Percentiles rank a stretch among this genome's conserved stretches.
phyloP scores from a whole-genome alignment of 73 alveolate species.

The Paramecium sexaurelia region DNA sequence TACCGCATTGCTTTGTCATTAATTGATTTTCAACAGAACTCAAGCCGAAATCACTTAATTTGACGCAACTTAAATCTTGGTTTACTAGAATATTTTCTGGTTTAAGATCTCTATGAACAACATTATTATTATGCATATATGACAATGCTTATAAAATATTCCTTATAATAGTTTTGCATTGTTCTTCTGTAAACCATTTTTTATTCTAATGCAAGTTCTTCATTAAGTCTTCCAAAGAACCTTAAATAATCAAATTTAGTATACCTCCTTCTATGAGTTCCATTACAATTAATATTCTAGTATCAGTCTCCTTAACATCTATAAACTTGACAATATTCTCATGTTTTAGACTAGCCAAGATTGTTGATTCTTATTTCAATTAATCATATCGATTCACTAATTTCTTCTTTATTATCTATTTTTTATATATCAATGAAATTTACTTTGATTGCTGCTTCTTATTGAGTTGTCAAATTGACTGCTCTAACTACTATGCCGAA shows the following conservation, averaged over 20 bases:
- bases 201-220: background rate
- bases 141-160: slow-evolving; percentile 74
- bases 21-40: slow-evolving; percentile 74
- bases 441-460: slow-evolving; percentile 76
- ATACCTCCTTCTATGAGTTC: slow-evolving; percentile 81
- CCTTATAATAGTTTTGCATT: slow-evolving; percentile 72
- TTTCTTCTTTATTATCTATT: slow-evolving; percentile 64
- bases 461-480: slow-evolving; percentile 67
- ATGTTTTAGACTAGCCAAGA: slow-evolving; percentile 75
- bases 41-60: slow-evolving; percentile 75
- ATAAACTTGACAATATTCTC: slow-evolving; percentile 80
- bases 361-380: slow-evolving; percentile 73
- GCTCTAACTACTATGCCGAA: slow-evolving; percentile 83
- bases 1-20: slow-evolving; percentile 75
- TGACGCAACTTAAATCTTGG: slow-evolving; percentile 59
- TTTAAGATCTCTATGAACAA: slow-evolving; percentile 75
- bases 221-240: slow-evolving; percentile 60
- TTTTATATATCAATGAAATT: background rate
- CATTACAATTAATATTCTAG: slow-evolving; percentile 73
- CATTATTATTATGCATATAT: slow-evolving; percentile 74
- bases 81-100: slow-evolving; percentile 75
- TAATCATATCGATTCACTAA: slow-evolving; percentile 68
- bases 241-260: slow-evolving; percentile 55
- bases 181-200: slow-evolving; percentile 74
- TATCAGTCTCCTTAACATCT: slow-evolving; percentile 71